Percentiles rank a stretch among this genome's conserved stretches.
Evolutionary conservation across 768 basidiomycete species (phyloP).

Genomic region (Gloeostereum incarnatum): DNA sequence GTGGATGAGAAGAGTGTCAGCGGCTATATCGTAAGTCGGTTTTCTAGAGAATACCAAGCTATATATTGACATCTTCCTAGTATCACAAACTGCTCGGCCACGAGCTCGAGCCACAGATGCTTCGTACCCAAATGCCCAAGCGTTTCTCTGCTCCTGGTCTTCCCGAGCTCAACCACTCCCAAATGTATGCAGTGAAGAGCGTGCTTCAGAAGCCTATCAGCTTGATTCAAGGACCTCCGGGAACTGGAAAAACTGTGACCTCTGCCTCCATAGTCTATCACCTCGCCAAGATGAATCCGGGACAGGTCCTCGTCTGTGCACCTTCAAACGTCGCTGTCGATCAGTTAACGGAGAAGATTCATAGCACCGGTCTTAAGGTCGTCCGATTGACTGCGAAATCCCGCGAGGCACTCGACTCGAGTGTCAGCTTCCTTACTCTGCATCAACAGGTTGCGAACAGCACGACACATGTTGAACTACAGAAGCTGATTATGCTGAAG

Average conservation of each 20-base stretch:
- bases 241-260: slow-evolving; percentile 98
- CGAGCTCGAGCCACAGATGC: slow-evolving; percentile 89
- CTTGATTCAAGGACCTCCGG: slow-evolving; percentile 96
- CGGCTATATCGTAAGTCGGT: slow-evolving; percentile 80
- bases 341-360: slow-evolving; percentile 98
- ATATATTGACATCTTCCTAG: slow-evolving; percentile 25
- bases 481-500: slow-evolving; percentile 97
- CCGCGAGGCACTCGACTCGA: slow-evolving; percentile 96
- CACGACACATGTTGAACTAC: slow-evolving; percentile 91
- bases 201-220: slow-evolving; percentile 97
- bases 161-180: slow-evolving; percentile 97
- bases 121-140: slow-evolving; percentile 92
- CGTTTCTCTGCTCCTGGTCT: slow-evolving; percentile 95
- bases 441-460: slow-evolving; percentile 98
- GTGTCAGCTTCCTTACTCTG: slow-evolving; percentile 85
- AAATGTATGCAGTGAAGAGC: slow-evolving; percentile 99
- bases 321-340: slow-evolving; percentile 99
- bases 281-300: slow-evolving; percentile 98
- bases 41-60: neutral
- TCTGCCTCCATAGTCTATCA: slow-evolving; percentile 99
- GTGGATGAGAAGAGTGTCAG: slow-evolving; percentile 99
- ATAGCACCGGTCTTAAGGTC: slow-evolving; percentile 96
- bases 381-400: slow-evolving; percentile 98
- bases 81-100: slow-evolving; percentile 99
- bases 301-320: slow-evolving; percentile 97